These are phyloP conservation scores for Poa annua DNA, from an alignment of 176 grass and related monocot species.

Conservation along the genomic window DNA sequence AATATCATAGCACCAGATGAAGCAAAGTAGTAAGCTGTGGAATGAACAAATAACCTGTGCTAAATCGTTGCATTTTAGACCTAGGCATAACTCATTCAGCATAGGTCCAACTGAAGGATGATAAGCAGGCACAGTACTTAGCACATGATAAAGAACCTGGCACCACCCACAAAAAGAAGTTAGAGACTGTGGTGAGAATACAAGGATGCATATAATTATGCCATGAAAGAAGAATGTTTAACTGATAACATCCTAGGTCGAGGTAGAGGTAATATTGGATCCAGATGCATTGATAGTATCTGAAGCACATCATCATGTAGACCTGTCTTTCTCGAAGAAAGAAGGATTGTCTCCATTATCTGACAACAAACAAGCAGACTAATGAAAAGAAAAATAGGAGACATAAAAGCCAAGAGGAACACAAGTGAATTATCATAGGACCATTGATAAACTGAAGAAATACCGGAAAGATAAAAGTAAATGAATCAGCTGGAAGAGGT, in stretches of 20 bases:
- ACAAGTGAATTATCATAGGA: constrained; percentile 23
- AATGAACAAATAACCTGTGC: constrained; percentile 66
- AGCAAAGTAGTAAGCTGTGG: constrained; percentile 18
- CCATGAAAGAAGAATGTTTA: constrained; percentile 51
- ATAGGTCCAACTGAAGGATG: constrained; percentile 81
- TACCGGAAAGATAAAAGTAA: constrained; percentile 98
- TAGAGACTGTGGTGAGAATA: constrained; percentile 28
- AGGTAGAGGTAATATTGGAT: constrained; percentile 97
- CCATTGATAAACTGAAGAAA: constrained; percentile 21
- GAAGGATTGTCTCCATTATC: constrained; percentile 81
- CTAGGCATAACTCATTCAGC: constrained; percentile 97
- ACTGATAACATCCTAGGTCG: constrained; percentile 96
- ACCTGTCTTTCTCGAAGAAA: constrained; percentile 81
- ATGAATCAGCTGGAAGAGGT: constrained; percentile 95
- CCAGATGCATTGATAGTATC: constrained; percentile 89
- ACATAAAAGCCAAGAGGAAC: constrained; percentile 12
- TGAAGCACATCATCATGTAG: constrained; percentile 94
- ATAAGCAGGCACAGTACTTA: constrained; percentile 77
- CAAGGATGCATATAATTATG: constrained; percentile 40
- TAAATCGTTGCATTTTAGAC: constrained; percentile 74
- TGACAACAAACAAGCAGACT: constrained; percentile 27
- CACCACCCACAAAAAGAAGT: constrained; percentile 30
- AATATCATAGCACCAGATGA: constrained; percentile 32
- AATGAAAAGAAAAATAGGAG: constrained; percentile 26
- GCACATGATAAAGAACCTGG: constrained; percentile 96